Evolutionary conservation across 2,329 filamentous ascomycete genomes (phyloP).

Genomic region (Phaeosphaeria sp.): DNA sequence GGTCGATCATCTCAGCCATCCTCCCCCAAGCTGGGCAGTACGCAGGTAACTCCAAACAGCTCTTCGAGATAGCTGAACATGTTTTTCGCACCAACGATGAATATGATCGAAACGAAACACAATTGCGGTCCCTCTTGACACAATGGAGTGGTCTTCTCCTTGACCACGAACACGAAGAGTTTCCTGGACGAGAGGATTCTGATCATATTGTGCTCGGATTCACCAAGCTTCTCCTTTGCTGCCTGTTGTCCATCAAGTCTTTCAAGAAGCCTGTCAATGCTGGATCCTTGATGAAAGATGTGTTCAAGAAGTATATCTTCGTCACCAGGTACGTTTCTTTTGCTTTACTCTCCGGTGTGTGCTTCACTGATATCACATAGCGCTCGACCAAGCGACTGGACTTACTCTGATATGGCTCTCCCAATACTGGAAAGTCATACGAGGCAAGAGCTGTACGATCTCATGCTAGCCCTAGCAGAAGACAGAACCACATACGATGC

Average conservation of each 20-base stretch:
- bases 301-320: constrained; percentile 48
- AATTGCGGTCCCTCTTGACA: constrained; percentile 34
- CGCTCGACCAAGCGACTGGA: constrained; percentile 5
- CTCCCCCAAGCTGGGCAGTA: constrained; percentile 35
- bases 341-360: neutral
- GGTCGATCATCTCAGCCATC: constrained; percentile 39
- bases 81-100: constrained; percentile 46
- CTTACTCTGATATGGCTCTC: constrained; percentile 8
- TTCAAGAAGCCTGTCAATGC: constrained; percentile 47
- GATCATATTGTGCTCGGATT: constrained; percentile 49
- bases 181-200: constrained; percentile 43
- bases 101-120: constrained; percentile 37
- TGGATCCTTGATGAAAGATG: constrained; percentile 32
- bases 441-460: constrained; percentile 46
- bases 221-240: constrained; percentile 48
- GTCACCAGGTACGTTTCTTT: constrained; percentile 22
- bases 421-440: constrained; percentile 46
- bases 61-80: constrained; percentile 45
- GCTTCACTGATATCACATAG: constrained; percentile 7
- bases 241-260: constrained; percentile 48
- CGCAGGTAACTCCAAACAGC: constrained; percentile 34
- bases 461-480: constrained; percentile 41
- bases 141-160: constrained; percentile 45
- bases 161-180: constrained; percentile 39
- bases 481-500: constrained; percentile 34